Conservation (phyloP, 1,139 yeast genomes). For the Diutina ranongensis region DNA sequence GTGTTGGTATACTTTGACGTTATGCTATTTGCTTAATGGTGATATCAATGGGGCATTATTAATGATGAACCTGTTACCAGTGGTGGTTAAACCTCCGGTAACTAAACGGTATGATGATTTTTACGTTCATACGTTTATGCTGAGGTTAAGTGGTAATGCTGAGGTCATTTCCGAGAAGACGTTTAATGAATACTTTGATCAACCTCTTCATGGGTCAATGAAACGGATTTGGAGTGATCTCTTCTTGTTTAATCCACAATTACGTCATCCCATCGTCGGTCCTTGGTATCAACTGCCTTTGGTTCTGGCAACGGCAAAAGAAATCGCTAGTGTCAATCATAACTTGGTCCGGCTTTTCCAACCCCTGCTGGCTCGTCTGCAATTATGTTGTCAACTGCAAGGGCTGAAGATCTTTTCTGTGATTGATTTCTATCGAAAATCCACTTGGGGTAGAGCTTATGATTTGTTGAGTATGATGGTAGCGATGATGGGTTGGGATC, state of each 20-base stretch:
- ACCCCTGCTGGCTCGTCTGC: conserved; percentile 17
- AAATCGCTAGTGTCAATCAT: conserved; percentile 27
- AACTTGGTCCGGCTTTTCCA: conserved; percentile 21
- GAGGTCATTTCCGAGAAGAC: conserved; percentile 1
- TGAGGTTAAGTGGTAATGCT: background rate
- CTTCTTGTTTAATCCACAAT: conserved; percentile 13
- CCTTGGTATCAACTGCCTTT: conserved; percentile 29
- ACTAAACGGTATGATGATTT: background rate
- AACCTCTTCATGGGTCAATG: background rate
- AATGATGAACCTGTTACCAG: conserved; percentile 26
- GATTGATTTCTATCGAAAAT: conserved; percentile 22
- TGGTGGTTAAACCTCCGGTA: conserved; percentile 11
- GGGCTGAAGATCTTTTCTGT: conserved; percentile 19
- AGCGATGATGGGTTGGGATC: conserved; percentile 33
- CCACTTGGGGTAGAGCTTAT: conserved; percentile 35
- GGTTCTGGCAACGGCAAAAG: conserved; percentile 21
- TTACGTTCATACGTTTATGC: background rate
- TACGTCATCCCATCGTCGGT: conserved; percentile 28
- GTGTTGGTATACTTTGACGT: conserved; percentile 26
- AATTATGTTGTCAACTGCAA: conserved; percentile 24
- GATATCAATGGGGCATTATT: conserved; percentile 22
- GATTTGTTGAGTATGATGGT: conserved; percentile 27
- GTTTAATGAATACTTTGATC: background rate
- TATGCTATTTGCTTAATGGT: conserved; percentile 22
- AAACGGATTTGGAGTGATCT: conserved; percentile 21